Conservation (phyloP, 139 green algal genomes). For the Asterochloris erici region DNA sequence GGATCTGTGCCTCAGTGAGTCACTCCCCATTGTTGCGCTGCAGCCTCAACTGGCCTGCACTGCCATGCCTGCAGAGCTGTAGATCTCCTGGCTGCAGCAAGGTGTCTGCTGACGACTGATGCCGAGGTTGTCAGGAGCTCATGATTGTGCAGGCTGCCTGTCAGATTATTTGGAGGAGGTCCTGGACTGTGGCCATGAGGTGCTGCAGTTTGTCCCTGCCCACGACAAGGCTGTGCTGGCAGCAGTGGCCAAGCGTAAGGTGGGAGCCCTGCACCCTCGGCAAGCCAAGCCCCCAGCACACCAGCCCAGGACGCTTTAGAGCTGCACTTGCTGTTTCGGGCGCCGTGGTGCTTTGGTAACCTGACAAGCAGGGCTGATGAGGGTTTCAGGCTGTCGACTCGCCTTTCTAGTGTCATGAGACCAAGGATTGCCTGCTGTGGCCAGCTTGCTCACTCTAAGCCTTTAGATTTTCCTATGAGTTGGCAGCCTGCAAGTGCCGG, state of each 20-base stretch:
- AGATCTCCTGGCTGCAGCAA: too few relatives aligned
- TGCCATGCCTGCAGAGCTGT: background rate
- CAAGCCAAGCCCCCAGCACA: background rate
- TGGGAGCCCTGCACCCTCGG: background rate
- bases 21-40: too few relatives aligned
- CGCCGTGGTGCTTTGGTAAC: background rate
- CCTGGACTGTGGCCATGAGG: background rate
- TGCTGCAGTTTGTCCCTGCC: conserved; percentile 8
- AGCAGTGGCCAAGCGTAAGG: conserved; percentile 6
- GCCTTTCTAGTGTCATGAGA: too few relatives aligned
- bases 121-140: background rate
- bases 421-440: too few relatives aligned
- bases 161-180: conserved; percentile 6
- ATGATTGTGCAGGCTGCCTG: background rate
- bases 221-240: conserved; percentile 3
- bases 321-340: background rate
- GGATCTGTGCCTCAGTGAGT: conserved; percentile 3
- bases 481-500: too few relatives aligned
- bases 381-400: background rate
- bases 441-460: too few relatives aligned
- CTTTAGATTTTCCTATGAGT: too few relatives aligned
- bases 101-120: background rate
- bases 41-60: too few relatives aligned
- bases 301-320: background rate
- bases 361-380: background rate